phyloP scores from a whole-genome alignment of 2,329 filamentous ascomycete genomes.

The Juglanconis oblonga region DNA sequence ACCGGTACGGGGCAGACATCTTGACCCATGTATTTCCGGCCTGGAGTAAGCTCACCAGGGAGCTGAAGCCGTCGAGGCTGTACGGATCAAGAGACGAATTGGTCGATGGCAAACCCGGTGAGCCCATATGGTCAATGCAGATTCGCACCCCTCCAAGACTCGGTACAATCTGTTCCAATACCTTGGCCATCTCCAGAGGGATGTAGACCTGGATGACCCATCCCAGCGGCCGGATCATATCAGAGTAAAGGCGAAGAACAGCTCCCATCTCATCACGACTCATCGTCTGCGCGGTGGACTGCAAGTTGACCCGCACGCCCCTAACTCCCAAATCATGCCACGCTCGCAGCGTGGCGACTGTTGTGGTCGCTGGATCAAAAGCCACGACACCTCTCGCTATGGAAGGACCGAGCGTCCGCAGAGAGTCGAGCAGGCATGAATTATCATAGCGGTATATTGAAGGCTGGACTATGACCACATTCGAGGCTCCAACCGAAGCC shows the following conservation, averaged over 20 bases:
- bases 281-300: constrained; percentile 22
- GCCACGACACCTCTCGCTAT: constrained; percentile 27
- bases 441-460: constrained; percentile 31
- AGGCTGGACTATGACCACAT: constrained; percentile 26
- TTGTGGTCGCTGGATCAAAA: constrained; percentile 25
- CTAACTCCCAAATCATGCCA: constrained; percentile 28
- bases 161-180: constrained; percentile 23
- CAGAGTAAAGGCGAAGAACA: constrained; percentile 23
- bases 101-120: constrained; percentile 17
- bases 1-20: constrained; percentile 27
- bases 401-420: constrained; percentile 21
- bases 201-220: constrained; percentile 32
- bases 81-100: constrained; percentile 9
- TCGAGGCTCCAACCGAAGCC: constrained; percentile 24
- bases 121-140: constrained; percentile 27
- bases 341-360: constrained; percentile 20
- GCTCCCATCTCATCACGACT: constrained; percentile 22
- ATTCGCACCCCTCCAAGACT: constrained; percentile 23
- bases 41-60: constrained; percentile 14
- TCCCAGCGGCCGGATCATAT: constrained; percentile 23
- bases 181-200: constrained; percentile 22
- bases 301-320: constrained; percentile 30
- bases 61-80: constrained; percentile 14
- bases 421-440: constrained; percentile 27
- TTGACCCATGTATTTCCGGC: constrained; percentile 23